Evolutionary conservation across 2,329 filamentous ascomycete genomes (phyloP).

Genomic region (Diaporthe citrichinensis): DNA sequence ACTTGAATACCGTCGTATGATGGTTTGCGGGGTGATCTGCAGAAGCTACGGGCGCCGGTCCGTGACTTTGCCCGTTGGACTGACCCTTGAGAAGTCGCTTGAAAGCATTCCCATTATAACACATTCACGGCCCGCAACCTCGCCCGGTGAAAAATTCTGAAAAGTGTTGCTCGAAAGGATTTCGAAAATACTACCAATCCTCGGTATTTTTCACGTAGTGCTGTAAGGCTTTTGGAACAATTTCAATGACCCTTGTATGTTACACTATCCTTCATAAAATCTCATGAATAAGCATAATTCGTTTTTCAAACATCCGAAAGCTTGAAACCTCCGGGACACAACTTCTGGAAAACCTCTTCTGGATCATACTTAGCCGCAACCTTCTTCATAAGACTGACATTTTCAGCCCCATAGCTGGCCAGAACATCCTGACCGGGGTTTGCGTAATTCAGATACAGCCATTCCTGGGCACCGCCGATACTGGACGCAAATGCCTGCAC

Average conservation of each 20-base stretch:
- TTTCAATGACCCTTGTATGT: no score
- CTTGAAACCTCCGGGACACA: conserved; percentile 47
- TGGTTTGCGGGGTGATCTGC: conserved; percentile 15
- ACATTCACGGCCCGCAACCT: not conserved
- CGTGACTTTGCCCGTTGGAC: not conserved
- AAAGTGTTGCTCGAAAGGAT: no score
- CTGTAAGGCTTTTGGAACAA: no score
- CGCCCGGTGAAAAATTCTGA: not conserved
- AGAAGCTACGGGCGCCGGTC: not conserved
- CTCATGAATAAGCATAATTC: not conserved
- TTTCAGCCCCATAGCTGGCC: conserved; percentile 47
- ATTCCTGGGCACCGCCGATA: conserved; percentile 42
- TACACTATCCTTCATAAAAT: not conserved
- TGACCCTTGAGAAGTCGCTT: not conserved
- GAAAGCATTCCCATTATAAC: not conserved
- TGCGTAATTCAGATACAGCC: conserved; percentile 49
- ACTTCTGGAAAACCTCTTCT: conserved; percentile 45
- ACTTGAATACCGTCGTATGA: not conserved
- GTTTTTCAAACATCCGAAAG: conserved; percentile 26
- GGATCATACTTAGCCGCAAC: conserved; percentile 48
- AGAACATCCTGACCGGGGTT: conserved; percentile 47
- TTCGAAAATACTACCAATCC: not conserved
- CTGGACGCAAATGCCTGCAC: conserved; percentile 42
- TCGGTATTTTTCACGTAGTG: not conserved
- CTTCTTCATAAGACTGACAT: conserved; percentile 44